Evolutionary conservation across 768 basidiomycete species (phyloP).

Genomic region (Lactarius evosmus): DNA sequence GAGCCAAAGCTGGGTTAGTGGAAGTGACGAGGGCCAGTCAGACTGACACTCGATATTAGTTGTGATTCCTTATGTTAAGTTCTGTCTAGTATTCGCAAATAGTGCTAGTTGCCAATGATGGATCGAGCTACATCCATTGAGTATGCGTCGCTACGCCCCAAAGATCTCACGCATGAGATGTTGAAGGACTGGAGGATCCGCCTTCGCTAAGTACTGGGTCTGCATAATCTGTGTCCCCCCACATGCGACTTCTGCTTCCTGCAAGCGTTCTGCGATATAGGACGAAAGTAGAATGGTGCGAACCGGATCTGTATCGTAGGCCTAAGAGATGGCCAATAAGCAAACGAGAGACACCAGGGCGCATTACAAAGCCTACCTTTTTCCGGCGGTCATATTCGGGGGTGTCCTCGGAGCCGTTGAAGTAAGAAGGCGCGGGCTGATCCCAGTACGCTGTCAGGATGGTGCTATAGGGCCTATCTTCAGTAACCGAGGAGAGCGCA

Average conservation of each 20-base stretch:
- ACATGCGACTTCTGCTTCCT: slow-evolving; percentile 58
- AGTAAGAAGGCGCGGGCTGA: slow-evolving; percentile 55
- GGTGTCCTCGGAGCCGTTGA: slow-evolving; percentile 63
- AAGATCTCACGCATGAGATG: slow-evolving; percentile 48
- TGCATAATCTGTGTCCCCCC: slow-evolving; percentile 62
- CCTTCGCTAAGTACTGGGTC: slow-evolving; percentile 53
- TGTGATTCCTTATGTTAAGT: not conserved
- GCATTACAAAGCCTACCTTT: slow-evolving; percentile 44
- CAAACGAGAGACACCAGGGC: not conserved
- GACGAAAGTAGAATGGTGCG: slow-evolving; percentile 61
- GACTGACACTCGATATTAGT: slow-evolving; percentile 15
- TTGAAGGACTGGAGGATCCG: slow-evolving; percentile 70
- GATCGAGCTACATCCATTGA: not conserved
- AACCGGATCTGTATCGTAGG: slow-evolving; percentile 68
- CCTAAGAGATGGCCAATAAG: slow-evolving; percentile 39
- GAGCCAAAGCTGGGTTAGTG: slow-evolving; percentile 28
- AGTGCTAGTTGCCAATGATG: not conserved
- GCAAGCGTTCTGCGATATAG: slow-evolving; percentile 55
- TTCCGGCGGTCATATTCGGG: slow-evolving; percentile 75
- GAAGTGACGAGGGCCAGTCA: slow-evolving; percentile 27
- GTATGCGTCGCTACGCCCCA: slow-evolving; percentile 8
- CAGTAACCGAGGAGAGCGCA: not conserved
- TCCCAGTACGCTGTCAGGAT: slow-evolving; percentile 70
- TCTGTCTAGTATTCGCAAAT: not conserved
- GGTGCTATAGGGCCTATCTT: slow-evolving; percentile 22